phyloP scores from a whole-genome alignment of 257 asterid species.

The Paraleonurus japonicus region DNA sequence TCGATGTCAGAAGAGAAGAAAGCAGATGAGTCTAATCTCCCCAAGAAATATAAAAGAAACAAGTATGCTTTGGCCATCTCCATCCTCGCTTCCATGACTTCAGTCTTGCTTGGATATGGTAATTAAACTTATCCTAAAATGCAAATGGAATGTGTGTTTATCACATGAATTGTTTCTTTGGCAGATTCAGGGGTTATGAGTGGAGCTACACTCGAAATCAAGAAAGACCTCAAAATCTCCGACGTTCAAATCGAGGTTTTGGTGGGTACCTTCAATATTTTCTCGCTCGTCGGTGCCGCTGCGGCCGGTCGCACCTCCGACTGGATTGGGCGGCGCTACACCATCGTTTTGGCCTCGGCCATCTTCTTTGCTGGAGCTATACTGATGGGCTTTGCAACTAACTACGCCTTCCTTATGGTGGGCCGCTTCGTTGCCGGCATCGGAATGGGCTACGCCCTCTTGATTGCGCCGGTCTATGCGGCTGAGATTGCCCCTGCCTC shows the following conservation, averaged over 20 bases:
- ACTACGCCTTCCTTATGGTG: slow-evolving; percentile 30
- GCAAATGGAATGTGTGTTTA: too few species aligned
- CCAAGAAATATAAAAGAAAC: slow-evolving; percentile 29
- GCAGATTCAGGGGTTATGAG: slow-evolving; percentile 44
- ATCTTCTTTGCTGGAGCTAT: slow-evolving; percentile 37
- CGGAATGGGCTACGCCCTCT: slow-evolving; percentile 36
- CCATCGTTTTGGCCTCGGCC: slow-evolving; percentile 32
- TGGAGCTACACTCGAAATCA: slow-evolving; percentile 40
- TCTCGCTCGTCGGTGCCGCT: slow-evolving; percentile 37
- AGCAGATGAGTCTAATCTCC: not conserved
- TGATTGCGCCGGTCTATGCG: slow-evolving; percentile 42
- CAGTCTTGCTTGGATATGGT: slow-evolving; percentile 44
- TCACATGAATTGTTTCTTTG: not conserved
- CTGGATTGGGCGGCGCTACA: slow-evolving; percentile 37
- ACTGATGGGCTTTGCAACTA: slow-evolving; percentile 33
- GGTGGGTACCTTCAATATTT: slow-evolving; percentile 34
- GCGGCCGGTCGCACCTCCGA: slow-evolving; percentile 37
- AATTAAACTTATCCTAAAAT: not conserved
- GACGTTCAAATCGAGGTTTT: slow-evolving; percentile 36
- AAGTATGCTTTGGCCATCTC: slow-evolving; percentile 39
- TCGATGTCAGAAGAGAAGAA: slow-evolving; percentile 20
- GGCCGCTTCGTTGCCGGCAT: slow-evolving; percentile 41
- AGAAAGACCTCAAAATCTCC: slow-evolving; percentile 32
- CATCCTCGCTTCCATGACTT: slow-evolving; percentile 41
- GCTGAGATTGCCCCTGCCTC: slow-evolving; percentile 42